Evolutionary conservation across 1,139 yeast genomes (phyloP).

Genomic region (Candida gigantensis): DNA sequence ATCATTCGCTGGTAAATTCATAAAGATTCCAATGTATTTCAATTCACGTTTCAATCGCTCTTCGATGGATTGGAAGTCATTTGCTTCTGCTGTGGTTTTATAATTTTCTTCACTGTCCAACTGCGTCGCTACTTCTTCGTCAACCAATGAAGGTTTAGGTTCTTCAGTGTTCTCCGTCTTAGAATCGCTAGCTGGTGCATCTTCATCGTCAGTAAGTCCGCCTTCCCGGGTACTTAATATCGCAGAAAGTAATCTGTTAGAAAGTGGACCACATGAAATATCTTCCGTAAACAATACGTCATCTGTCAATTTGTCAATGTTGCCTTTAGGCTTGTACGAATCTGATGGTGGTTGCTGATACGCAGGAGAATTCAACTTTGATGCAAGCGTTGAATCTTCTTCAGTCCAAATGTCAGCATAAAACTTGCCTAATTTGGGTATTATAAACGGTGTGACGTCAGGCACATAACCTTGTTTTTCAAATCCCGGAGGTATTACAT

Average conservation of each 20-base stretch:
- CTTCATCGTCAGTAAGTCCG: constrained; percentile 29
- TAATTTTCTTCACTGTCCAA: constrained; percentile 38
- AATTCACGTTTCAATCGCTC: constrained; percentile 86
- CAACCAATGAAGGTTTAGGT: constrained; percentile 13
- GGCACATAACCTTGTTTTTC: constrained; percentile 59
- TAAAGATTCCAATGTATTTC: constrained; percentile 86
- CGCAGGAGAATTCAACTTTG: constrained; percentile 42
- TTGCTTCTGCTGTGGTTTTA: constrained; percentile 34
- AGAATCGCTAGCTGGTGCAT: constrained; percentile 22
- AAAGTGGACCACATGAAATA: constrained; percentile 89
- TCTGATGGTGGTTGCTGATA: constrained; percentile 42
- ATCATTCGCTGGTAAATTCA: constrained; percentile 50
- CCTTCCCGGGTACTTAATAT: constrained; percentile 58
- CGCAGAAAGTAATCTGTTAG: constrained; percentile 83
- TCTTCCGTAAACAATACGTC: constrained; percentile 68
- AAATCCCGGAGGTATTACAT: constrained; percentile 55
- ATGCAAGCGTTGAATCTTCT: constrained; percentile 59
- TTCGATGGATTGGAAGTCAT: constrained; percentile 78
- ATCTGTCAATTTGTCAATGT: constrained; percentile 61
- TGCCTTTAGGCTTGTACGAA: constrained; percentile 61
- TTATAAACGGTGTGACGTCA: constrained; percentile 62
- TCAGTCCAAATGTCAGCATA: constrained; percentile 86
- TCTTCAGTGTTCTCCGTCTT: constrained; percentile 11
- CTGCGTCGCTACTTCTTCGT: constrained; percentile 44
- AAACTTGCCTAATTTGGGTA: constrained; percentile 82